Percentiles rank a stretch among this genome's conserved stretches.
Evolutionary conservation across 768 basidiomycete species (phyloP).

Genomic region (Kwoniella botswanensis): DNA sequence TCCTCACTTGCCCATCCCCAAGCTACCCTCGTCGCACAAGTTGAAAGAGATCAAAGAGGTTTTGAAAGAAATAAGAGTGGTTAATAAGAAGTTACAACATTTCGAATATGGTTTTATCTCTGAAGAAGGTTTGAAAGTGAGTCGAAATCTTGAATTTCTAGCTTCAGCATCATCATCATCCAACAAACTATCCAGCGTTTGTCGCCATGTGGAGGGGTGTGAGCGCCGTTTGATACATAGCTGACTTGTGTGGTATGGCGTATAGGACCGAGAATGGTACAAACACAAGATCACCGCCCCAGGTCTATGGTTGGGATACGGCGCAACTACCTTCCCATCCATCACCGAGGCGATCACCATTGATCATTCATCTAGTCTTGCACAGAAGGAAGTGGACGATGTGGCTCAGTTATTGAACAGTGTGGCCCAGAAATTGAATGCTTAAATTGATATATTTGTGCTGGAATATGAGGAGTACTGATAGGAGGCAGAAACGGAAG

Average conservation of each 20-base stretch:
- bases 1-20: conserved; percentile 14
- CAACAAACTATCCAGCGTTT: no score
- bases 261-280: conserved; percentile 57
- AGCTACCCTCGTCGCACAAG: conserved; percentile 25
- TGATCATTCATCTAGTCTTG: conserved; percentile 43
- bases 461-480: neutral
- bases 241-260: conserved; percentile 9
- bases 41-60: conserved; percentile 53
- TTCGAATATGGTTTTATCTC: conserved; percentile 58
- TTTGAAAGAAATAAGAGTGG: conserved; percentile 48
- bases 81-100: conserved; percentile 53
- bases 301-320: conserved; percentile 57
- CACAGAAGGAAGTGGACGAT: conserved; percentile 56
- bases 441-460: conserved; percentile 9
- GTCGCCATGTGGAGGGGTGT: no score
- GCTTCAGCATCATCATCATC: neutral
- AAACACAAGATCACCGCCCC: conserved; percentile 57
- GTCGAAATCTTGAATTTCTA: conserved; percentile 1
- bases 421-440: conserved; percentile 41
- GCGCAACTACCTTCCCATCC: conserved; percentile 54
- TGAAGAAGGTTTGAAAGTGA: conserved; percentile 50
- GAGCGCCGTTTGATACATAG: neutral
- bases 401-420: conserved; percentile 39
- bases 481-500: neutral
- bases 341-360: conserved; percentile 56